A percentile compares a stretch with the other conserved stretches of the same genome.
Evolutionary conservation across 192 early-diverging fungal species (phyloP).

Genomic region (Coemansia asiatica): DNA sequence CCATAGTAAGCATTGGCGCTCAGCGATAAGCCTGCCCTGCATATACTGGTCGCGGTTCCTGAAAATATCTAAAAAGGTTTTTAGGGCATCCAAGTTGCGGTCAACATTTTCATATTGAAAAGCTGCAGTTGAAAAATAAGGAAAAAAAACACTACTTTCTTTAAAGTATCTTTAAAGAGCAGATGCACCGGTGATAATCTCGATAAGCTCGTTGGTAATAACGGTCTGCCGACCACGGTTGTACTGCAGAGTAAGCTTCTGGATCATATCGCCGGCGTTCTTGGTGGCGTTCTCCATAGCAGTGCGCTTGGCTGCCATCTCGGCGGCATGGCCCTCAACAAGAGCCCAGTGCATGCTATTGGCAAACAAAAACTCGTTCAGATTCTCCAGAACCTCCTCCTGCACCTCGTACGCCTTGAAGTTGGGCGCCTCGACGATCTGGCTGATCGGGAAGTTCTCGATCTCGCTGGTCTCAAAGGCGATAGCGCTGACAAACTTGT

Average conservation of each 20-base stretch:
- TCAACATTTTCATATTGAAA: not conserved
- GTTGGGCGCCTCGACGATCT: conserved; percentile 74
- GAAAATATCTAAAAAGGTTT: too few species aligned
- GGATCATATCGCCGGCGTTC: conserved; percentile 98
- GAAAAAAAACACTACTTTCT: not conserved
- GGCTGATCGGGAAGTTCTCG: conserved; percentile 58
- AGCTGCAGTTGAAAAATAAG: conserved; percentile 3
- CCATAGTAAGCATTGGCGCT: not conserved
- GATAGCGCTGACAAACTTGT: conserved; percentile 92
- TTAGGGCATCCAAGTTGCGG: too few species aligned
- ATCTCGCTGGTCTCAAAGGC: conserved; percentile 82
- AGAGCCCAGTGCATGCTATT: conserved; percentile 95
- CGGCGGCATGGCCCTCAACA: conserved; percentile 93
- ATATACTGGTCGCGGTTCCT: not conserved
- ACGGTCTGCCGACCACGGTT: conserved; percentile 96
- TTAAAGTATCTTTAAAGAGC: conserved; percentile 64
- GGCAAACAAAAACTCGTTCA: conserved; percentile 91
- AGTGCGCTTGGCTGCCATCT: conserved; percentile 93
- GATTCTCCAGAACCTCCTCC: conserved; percentile 82
- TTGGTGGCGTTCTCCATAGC: conserved; percentile 99
- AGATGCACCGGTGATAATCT: conserved; percentile 97
- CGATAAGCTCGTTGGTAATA: conserved; percentile 98
- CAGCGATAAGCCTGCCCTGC: not conserved
- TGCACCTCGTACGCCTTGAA: conserved; percentile 91
- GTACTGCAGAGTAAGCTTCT: conserved; percentile 92